Base-by-base conservation (phyloP, 768 basidiomycete genomes). In the Agaricus subrufescens region DNA sequence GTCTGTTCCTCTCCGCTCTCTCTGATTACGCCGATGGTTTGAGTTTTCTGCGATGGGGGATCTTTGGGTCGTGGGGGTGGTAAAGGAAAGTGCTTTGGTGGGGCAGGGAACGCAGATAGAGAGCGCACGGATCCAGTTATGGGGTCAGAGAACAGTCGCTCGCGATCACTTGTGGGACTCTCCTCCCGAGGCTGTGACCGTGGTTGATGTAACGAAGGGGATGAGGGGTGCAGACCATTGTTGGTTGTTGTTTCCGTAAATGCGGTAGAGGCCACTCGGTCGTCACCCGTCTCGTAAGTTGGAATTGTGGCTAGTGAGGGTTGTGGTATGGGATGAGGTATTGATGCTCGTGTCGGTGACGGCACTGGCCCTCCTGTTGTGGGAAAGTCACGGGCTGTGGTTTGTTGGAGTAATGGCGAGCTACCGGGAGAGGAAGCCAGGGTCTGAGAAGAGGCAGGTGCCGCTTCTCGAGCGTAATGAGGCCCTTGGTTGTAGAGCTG, bases 11-110 rank as follows among this genome's bases (percentile, higher is more conserved):
- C 54, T 23, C 29, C 29, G 9, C 37, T 49, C 47, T 43, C 54
- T 39, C 27, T 26, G 56, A 1, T 47, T 6, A 29, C 46, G 30
- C 26, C 12, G 3, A 47, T 30, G 15, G 27, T 34, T 34, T 11
- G 15, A 31, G 27, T 30, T 26, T 47, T 11, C 11, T 30, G 15
- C 12, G 44, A 39, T 45, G 46, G 53, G 48, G 47, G 42, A 59
- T 47, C 60, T 31, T 25, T 45, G 6, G 44, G 58, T 50, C 68
- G 66, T 19, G 66, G 69, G 29, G 81, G 78, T 37, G 85, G 88
- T 12, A 85, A 68, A 11, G 88, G 88, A 56, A 86, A 81, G 65
- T 89, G 87, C 0, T 81, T 82, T 0, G 89, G 89, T 14, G 89
- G 89, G 0, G 78, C 69, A 25, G 89, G 89, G 66, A 91, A 91